Base-by-base conservation (phyloP, 176 grass and related monocot genomes). In the Miscanthus lutarioriparius region DNA sequence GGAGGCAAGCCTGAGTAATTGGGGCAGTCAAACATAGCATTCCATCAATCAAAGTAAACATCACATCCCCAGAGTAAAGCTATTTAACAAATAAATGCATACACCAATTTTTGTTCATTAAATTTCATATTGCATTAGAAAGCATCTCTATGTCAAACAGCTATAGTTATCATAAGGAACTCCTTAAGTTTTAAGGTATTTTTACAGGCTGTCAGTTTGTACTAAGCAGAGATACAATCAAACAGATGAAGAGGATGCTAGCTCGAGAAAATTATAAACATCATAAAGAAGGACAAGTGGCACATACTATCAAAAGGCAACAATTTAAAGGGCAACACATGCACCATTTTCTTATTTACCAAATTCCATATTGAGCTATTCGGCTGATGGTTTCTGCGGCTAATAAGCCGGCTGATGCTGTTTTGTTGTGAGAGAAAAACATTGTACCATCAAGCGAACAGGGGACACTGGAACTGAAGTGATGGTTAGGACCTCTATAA, bases 31-130 rank as follows among this genome's bases (percentile, higher is more conserved):
- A 39, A 76, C 20, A 65, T 8, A 85, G 37, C 10, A 22, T 78
- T 62, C 65, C 17, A 35, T 54, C 12, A 44, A 77, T 43, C 45
- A 77, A 67, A 85, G n/a, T 70, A 79, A 79, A 36, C 20, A 49
- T 22, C 6, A 35, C 16, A 9, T 36, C 38, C 9, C 27, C 12
- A 85, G 47, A 72, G 27, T 44, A 70, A 43, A 62, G 22, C 37
- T 19, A 43, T 35, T 83, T 40, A 65, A 74, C 47, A 59, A 59
- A 58, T 1, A 11, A 72, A 30, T 8, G 22, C 41, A 74, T 48
- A 20, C 27, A 33, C 13, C 38, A 64, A n/a, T 74, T 74, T 56
- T 25, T 25, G 33, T 10, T 70, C 38, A 10, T 28, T 49, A 32
- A 72, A 27, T 64, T 64, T 40, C n/a, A 74, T 73, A 72, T 48